phyloP scores from a whole-genome alignment of 176 grass and related monocot genomes.

The Olyra latifolia region DNA sequence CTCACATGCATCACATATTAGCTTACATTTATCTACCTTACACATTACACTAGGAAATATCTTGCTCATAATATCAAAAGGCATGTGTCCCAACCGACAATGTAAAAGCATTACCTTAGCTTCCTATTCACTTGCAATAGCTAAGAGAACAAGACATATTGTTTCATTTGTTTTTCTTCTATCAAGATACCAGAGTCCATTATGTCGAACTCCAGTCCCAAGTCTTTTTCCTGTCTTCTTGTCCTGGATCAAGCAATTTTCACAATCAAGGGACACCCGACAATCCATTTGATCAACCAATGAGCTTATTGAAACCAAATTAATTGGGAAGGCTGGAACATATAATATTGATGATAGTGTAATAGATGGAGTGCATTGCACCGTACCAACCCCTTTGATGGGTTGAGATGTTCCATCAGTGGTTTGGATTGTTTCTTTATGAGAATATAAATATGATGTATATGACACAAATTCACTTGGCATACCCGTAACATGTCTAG shows the following conservation, averaged over 20 bases:
- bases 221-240: too few relatives aligned
- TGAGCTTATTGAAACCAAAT: too few relatives aligned
- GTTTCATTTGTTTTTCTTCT: too few relatives aligned
- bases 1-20: background rate
- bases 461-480: background rate
- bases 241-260: too few relatives aligned
- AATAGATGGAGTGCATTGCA: too few relatives aligned
- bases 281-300: background rate
- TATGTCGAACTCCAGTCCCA: too few relatives aligned
- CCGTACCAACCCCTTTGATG: background rate
- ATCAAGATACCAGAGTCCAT: too few relatives aligned
- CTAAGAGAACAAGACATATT: background rate
- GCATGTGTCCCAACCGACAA: background rate
- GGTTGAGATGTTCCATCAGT: background rate
- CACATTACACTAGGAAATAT: background rate
- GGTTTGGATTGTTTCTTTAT: too few relatives aligned
- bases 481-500: background rate
- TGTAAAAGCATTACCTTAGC: background rate
- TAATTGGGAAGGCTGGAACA: too few relatives aligned
- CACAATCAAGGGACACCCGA: background rate
- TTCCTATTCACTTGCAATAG: background rate
- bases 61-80: conserved; percentile 2
- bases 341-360: too few relatives aligned
- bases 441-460: too few relatives aligned
- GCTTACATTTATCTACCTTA: background rate